Evolutionary conservation across 768 basidiomycete species (phyloP), one percentile per base, ranked within the genome.

Genomic region (Phlebiopsis gigantea): DNA sequence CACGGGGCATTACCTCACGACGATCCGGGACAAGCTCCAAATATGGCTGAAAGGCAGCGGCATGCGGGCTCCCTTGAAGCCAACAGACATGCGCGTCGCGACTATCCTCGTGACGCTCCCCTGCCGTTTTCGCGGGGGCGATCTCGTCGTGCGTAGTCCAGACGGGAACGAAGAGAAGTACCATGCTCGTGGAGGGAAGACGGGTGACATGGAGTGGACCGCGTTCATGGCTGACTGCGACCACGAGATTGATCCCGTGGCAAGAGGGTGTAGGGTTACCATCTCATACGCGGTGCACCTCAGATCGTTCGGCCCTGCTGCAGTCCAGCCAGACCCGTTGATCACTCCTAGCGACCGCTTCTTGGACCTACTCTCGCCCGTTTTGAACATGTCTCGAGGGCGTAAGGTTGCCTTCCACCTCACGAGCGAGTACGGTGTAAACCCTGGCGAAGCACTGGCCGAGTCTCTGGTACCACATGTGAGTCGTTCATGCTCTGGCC

Each of bases 181-280:
- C 71, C 75, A 75, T 43, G 84, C 80, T 5, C 72, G 80, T 0
- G 83, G 81, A 8, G 81, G 85, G 34, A 83, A 84, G 64, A 72
- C 74, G 29, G 85, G 79, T 5, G 80, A 87, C 61, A 76, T 91
- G 57, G 88, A 92, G 58, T 92, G 90, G 90, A 77, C 83, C 0
- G 89, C 87, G 19, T 86, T 87, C 72, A 73, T 84, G 49, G 76
- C 81, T 4, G 88, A 90, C 60, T 89, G 87, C 70, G 83, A 89
- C 19, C 82, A 84, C 61, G 86, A 88, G 66, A 78, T 89, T 55
- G 86, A 90, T 66, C 72, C 78, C 1, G 82, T 93, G 52, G 79
- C 82, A 62, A 80, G 81, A 59, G 90, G 90, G 9, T 87, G 83
- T 62, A 75, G 85, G 49, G 72, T 91, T 62, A 79, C 80, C 31